Conservation (phyloP, 148 eudicot genomes). For the Simmondsia chinensis region DNA sequence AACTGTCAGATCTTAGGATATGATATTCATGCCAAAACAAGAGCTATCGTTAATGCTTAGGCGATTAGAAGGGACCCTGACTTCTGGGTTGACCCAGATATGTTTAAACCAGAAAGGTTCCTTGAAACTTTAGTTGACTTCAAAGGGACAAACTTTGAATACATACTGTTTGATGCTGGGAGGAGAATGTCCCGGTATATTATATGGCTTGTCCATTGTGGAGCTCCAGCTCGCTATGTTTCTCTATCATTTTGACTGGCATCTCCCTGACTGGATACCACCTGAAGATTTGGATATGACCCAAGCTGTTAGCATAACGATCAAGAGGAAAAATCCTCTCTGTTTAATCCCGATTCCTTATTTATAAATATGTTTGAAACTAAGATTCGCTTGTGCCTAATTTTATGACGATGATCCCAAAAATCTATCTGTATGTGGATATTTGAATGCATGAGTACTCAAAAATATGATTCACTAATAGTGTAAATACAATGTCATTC, state of each 20-base stretch:
- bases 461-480: too few relatives aligned
- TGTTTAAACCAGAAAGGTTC: neutral
- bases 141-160: neutral
- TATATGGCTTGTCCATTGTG: neutral
- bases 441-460: too few relatives aligned
- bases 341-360: slow-evolving; percentile 3
- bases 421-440: too few relatives aligned
- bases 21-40: neutral
- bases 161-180: neutral
- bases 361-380: too few relatives aligned
- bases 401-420: too few relatives aligned
- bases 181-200: neutral
- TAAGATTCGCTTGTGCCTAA: too few relatives aligned
- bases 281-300: slow-evolving; percentile 8
- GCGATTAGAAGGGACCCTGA: neutral
- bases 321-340: slow-evolving; percentile 20
- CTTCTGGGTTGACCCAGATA: neutral
- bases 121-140: neutral
- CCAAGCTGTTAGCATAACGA: slow-evolving; percentile 3
- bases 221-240: neutral
- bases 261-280: neutral
- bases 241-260: neutral
- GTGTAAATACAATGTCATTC: too few relatives aligned
- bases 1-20: neutral
- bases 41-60: neutral